These are phyloP conservation scores for Daldinia eschscholtzii DNA, from an alignment of 2,329 filamentous ascomycete genomes.

Conservation along the genomic window DNA sequence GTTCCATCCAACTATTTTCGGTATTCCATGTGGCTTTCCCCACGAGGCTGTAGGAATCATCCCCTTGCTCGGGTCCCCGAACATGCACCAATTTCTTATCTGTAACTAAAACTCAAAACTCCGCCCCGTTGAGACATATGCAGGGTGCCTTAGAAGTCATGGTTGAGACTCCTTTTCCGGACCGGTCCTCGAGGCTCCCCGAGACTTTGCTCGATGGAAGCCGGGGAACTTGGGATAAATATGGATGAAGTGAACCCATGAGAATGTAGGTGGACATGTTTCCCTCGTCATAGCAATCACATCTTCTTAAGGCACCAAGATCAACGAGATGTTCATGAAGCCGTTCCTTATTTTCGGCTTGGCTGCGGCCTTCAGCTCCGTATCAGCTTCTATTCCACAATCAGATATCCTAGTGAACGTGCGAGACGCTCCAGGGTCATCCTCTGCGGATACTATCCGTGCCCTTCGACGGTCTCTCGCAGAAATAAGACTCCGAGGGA, in stretches of 20 bases:
- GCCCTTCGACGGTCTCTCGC: constrained; percentile 46
- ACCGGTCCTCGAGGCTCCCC: not conserved
- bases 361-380: constrained; percentile 24
- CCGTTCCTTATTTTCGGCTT: constrained; percentile 22
- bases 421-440: constrained; percentile 42
- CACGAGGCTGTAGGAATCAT: constrained; percentile 34
- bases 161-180: constrained; percentile 24
- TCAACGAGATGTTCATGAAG: constrained; percentile 26
- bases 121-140: constrained; percentile 29
- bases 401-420: constrained; percentile 41
- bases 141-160: constrained; percentile 30
- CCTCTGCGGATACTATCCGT: constrained; percentile 43
- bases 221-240: constrained; percentile 19
- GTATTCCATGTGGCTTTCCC: constrained; percentile 25
- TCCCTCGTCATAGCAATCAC: not conserved
- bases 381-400: constrained; percentile 17
- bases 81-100: constrained; percentile 17
- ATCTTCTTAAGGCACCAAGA: constrained; percentile 1
- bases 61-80: constrained; percentile 33
- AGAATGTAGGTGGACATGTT: not conserved
- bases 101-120: constrained; percentile 16
- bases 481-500: constrained; percentile 32
- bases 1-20: constrained; percentile 37
- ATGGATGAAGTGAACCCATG: constrained; percentile 14
- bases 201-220: not conserved